phyloP scores from a whole-genome alignment of 345 rosid species.

The Citrus sp. region DNA sequence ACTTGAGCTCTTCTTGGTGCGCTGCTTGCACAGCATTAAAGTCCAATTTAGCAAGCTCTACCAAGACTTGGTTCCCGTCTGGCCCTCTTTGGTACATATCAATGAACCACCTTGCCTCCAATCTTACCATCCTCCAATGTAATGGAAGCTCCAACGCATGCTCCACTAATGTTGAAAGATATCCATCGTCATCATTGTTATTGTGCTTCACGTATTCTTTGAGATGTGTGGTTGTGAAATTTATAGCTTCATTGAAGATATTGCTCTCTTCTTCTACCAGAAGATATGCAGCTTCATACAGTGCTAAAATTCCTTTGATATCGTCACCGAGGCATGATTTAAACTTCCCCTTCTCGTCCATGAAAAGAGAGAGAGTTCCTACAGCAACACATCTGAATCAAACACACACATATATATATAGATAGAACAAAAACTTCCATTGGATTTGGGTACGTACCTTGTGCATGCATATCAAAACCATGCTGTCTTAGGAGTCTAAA shows the following conservation, averaged over 20 bases:
- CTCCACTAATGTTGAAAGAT: constrained; percentile 18
- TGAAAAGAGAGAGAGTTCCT: constrained; percentile 13
- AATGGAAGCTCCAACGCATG: constrained; percentile 35
- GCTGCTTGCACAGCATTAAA: constrained; percentile 36
- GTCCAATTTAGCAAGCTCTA: constrained; percentile 45
- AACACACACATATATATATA: no score
- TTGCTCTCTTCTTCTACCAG: constrained; percentile 10
- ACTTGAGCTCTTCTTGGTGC: constrained; percentile 40
- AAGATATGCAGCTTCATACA: constrained; percentile 27
- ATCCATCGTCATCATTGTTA: not conserved
- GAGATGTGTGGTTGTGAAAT: constrained; percentile 10
- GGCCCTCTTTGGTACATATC: constrained; percentile 20
- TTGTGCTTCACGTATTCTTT: not conserved
- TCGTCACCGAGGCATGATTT: not conserved
- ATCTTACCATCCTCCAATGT: constrained; percentile 42
- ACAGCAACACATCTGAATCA: not conserved
- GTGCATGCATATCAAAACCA: constrained; percentile 19
- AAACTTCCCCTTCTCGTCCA: constrained; percentile 7
- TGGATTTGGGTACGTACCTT: constrained; percentile 9
- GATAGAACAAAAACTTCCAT: not conserved
- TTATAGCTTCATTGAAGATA: constrained; percentile 13
- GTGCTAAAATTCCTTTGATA: constrained; percentile 4
- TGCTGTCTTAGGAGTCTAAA: constrained; percentile 34
- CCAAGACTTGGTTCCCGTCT: constrained; percentile 20
- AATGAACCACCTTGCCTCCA: constrained; percentile 51